phyloP scores from a whole-genome alignment of 495 filamentous ascomycete species.

The Daldinia concentrica region DNA sequence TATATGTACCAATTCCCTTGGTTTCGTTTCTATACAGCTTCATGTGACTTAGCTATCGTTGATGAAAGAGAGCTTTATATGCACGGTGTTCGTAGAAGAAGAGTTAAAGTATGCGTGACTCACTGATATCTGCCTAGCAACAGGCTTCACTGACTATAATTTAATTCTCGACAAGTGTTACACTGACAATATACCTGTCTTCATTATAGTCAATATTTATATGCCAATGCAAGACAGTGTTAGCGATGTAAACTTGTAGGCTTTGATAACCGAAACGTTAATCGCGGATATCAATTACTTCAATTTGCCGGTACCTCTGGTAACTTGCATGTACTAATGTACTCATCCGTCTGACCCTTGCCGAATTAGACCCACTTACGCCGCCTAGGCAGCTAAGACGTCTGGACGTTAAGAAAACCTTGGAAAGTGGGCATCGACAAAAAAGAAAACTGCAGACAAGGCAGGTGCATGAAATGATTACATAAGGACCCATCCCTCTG shows the following conservation, averaged over 20 bases:
- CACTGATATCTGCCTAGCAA: too few species aligned
- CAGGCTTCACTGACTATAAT: too few species aligned
- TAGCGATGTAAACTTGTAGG: not conserved
- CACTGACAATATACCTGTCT: too few species aligned
- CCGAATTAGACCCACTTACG: not conserved
- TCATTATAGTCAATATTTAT: too few species aligned
- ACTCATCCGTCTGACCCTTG: not conserved
- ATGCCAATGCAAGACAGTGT: too few species aligned
- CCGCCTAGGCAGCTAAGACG: not conserved
- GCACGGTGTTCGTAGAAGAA: too few species aligned
- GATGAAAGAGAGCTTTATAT: too few species aligned
- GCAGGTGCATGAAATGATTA: slow-evolving; percentile 9
- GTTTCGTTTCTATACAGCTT: too few species aligned
- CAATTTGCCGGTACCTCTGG: not conserved
- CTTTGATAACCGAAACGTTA: not conserved
- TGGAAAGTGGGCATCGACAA: not conserved
- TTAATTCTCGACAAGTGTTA: too few species aligned
- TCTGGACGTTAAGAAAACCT: slow-evolving; percentile 1
- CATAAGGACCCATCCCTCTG: slow-evolving; percentile 14
- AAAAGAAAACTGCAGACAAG: not conserved
- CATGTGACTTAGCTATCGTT: too few species aligned
- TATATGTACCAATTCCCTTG: too few species aligned
- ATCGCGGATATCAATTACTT: not conserved
- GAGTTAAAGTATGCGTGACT: too few species aligned
- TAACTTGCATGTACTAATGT: not conserved